Conservation (phyloP, 2,329 filamentous ascomycete genomes). For the Nemania sp. region DNA sequence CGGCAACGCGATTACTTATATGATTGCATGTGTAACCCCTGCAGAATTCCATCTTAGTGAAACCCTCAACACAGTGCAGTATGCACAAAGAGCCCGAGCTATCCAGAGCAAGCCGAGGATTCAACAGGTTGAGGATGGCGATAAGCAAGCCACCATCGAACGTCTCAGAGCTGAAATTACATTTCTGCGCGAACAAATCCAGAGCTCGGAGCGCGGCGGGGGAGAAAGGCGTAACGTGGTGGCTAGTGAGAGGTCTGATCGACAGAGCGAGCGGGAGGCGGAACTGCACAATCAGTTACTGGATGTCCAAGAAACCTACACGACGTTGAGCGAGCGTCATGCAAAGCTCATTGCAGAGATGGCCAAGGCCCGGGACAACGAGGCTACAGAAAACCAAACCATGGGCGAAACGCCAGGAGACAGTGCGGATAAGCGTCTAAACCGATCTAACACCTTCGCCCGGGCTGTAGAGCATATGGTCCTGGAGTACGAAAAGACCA, state of each 20-base stretch:
- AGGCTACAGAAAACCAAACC: conserved; percentile 62
- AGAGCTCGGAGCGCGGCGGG: conserved; percentile 74
- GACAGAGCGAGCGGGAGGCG: conserved; percentile 80
- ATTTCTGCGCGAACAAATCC: conserved; percentile 92
- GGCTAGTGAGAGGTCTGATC: conserved; percentile 73
- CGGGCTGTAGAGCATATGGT: conserved; percentile 96
- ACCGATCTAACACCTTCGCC: conserved; percentile 94
- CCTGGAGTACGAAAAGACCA: conserved; percentile 97
- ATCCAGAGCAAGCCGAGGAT: conserved; percentile 98
- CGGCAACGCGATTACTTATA: conserved; percentile 97
- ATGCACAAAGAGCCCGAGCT: conserved; percentile 91
- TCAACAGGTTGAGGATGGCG: conserved; percentile 88
- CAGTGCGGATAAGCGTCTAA: conserved; percentile 82
- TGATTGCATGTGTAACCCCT: conserved; percentile 98
- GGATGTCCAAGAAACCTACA: conserved; percentile 94
- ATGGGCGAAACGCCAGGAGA: conserved; percentile 71
- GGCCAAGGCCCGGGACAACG: conserved; percentile 78
- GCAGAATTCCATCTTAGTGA: conserved; percentile 97
- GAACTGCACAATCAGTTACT: conserved; percentile 94
- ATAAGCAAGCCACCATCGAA: conserved; percentile 93
- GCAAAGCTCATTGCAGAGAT: conserved; percentile 95
- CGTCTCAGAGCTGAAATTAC: conserved; percentile 90
- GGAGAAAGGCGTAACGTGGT: conserved; percentile 58
- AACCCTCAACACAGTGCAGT: conserved; percentile 95
- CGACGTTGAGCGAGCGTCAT: conserved; percentile 85